Evolutionary conservation across 2,329 filamentous ascomycete genomes (phyloP).

Genomic region (Pseudocercospora pini-densiflorae): DNA sequence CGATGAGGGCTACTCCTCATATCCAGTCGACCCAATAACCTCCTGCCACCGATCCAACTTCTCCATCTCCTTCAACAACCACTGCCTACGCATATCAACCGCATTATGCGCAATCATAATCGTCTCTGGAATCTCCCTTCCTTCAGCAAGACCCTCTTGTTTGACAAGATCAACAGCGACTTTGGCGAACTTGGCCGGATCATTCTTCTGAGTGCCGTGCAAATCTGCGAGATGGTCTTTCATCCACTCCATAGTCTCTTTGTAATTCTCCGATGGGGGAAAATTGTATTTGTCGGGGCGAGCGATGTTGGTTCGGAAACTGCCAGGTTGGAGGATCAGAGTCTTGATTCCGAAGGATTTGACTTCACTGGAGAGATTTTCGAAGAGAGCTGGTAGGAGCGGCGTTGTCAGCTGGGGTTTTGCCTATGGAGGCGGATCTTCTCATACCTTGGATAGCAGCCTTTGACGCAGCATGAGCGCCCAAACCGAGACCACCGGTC

Average conservation of each 20-base stretch:
- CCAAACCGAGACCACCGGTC: not conserved
- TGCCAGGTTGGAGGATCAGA: conserved; percentile 13
- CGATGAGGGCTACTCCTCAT: too few relatives aligned
- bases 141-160: not conserved
- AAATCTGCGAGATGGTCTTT: not conserved
- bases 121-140: conserved; percentile 6
- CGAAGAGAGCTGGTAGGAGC: conserved; percentile 1
- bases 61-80: not conserved
- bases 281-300: not conserved
- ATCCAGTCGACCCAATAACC: not conserved
- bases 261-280: not conserved
- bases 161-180: conserved; percentile 9
- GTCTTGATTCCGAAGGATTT: conserved; percentile 1
- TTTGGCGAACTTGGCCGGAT: conserved; percentile 1
- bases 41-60: conserved; percentile 1
- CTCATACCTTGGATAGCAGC: not conserved
- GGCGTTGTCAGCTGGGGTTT: not conserved
- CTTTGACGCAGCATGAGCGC: conserved; percentile 3
- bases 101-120: not conserved
- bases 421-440: not conserved
- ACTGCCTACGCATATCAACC: not conserved
- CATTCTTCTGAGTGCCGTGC: conserved; percentile 1
- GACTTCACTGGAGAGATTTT: not conserved
- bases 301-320: conserved; percentile 11
- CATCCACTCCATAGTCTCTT: not conserved